Evolutionary conservation across 345 rosid species (phyloP), one percentile per base, ranked within the genome.

Genomic region (Brassica carinata): DNA sequence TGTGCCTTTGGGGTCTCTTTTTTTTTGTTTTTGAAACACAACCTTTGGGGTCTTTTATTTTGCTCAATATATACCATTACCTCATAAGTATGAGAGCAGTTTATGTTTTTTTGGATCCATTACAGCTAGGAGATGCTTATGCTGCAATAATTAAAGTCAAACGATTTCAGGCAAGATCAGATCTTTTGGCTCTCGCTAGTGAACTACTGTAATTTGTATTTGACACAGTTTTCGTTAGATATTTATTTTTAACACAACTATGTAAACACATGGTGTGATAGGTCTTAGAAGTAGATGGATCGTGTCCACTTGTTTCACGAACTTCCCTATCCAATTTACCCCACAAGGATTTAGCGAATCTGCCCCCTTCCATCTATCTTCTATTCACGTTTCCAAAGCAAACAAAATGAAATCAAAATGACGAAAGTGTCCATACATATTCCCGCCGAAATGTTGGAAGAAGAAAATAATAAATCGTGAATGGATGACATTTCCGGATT

Each of bases 291-390:
- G 36, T 62, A 8, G 75, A 61, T 53, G 45, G 72, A 26, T 78
- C 58, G 18, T 78, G 48, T 78, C 81, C 81, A 78, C n/a, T 72
- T 66, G 72, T 64, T 71, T 71, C 66, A 36, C 31, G 72, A 64
- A 36, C 45, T 64, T 71, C 26, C 61, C 26, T 78, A 78, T 78
- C 72, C 72, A 26, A 26, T 26, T 53, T 26, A 72, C 72, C 76
- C 77, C 61, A 78, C 77, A 71, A 53, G 62, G 72, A 78, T 78
- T 15, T 64, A 11, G 67, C 17, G 72, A 78, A 78, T 72, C 81
- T 53, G 7, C 1, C 18, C 72, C 65, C 57, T 48, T 40, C 19
- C 31, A 58, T 38, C 43, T 67, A 38, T 67, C 23, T 51, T 63
- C 76, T 78, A 27, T 64, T 78, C 81, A 78, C 72, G 72, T 78